Evolutionary conservation across 2,329 filamentous ascomycete genomes (phyloP).

Genomic region (Xylariaceae sp.): DNA sequence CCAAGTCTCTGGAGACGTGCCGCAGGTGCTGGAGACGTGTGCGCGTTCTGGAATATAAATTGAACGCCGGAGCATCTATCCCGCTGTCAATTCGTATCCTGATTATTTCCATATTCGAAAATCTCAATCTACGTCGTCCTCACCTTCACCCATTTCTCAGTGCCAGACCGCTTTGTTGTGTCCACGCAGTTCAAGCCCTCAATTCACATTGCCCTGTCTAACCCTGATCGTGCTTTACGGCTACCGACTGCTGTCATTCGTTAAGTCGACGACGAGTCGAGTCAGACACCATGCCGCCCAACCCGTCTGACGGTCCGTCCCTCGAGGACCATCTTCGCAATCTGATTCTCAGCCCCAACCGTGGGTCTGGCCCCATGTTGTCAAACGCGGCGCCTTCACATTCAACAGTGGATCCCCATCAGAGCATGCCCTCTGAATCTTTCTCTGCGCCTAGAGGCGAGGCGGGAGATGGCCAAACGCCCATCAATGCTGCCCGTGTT

Average conservation of each 20-base stretch:
- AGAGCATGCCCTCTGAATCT: neutral
- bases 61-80: too few species aligned
- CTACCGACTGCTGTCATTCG: neutral
- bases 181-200: neutral
- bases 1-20: neutral
- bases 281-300: constrained; percentile 21
- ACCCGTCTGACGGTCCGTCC: constrained; percentile 14
- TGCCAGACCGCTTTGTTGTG: neutral
- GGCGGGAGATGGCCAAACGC: neutral
- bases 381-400: too few species aligned
- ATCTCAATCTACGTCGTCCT: too few species aligned
- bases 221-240: neutral
- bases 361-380: constrained; percentile 36
- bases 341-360: constrained; percentile 53
- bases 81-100: too few species aligned
- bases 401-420: neutral
- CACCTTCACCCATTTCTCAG: too few species aligned
- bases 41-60: too few species aligned
- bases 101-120: too few species aligned
- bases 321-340: constrained; percentile 55
- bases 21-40: neutral
- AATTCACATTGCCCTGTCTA: neutral
- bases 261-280: constrained; percentile 1
- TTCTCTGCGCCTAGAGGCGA: neutral
- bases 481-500: constrained; percentile 9